Percentiles rank a stretch among this genome's conserved stretches.
phyloP scores from a whole-genome alignment of 2,329 filamentous ascomycete species.

The Albophoma yamanashiensis region DNA sequence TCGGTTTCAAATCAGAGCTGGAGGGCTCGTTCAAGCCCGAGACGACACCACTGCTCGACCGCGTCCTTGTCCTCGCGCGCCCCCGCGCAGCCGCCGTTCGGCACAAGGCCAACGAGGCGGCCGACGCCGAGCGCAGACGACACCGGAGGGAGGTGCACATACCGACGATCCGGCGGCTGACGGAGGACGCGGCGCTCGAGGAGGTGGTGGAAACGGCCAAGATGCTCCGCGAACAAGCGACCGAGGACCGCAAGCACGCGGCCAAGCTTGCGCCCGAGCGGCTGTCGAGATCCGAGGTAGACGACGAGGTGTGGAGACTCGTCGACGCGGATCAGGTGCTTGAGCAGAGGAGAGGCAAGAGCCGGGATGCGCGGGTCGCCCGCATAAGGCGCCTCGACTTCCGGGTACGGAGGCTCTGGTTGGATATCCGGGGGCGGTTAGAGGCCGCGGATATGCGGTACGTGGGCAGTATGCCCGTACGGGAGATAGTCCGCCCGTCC shows the following conservation, averaged over 20 bases:
- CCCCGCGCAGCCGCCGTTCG: neutral
- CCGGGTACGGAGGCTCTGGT: slow-evolving; percentile 4
- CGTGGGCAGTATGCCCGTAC: slow-evolving; percentile 15
- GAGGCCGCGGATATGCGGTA: slow-evolving; percentile 10
- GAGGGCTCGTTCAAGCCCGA: neutral
- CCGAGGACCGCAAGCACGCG: neutral
- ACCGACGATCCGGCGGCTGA: neutral
- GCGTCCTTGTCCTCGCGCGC: neutral
- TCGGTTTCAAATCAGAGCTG: neutral
- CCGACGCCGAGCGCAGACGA: neutral
- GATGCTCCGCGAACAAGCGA: neutral
- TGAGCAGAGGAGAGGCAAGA: neutral
- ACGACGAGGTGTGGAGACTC: neutral
- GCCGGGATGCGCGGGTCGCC: neutral
- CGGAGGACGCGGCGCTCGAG: neutral
- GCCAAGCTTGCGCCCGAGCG: neutral
- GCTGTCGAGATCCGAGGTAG: neutral
- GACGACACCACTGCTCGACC: neutral
- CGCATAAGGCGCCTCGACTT: neutral
- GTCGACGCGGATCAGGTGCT: neutral
- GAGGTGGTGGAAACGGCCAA: neutral
- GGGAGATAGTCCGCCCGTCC: slow-evolving; percentile 7
- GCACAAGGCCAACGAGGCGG: neutral
- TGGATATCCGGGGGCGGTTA: slow-evolving; percentile 1
- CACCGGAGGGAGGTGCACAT: neutral